Conservation (phyloP, 768 basidiomycete species). For the Russula sp. region DNA sequence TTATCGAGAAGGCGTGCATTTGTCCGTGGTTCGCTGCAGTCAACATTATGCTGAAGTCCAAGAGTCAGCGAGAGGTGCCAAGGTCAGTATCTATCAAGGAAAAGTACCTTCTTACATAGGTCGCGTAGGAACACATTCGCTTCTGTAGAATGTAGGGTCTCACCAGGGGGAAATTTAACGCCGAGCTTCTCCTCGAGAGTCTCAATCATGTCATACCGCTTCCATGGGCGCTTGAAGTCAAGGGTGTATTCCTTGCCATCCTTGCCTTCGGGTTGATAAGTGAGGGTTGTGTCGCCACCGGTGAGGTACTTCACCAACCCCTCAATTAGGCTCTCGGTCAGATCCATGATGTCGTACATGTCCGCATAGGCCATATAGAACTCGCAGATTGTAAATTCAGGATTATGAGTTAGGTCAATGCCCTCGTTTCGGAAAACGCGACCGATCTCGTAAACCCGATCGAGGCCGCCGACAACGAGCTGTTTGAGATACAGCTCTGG, state of each 20-base stretch:
- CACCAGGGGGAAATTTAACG: slow-evolving; percentile 89
- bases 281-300: slow-evolving; percentile 68
- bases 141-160: slow-evolving; percentile 79
- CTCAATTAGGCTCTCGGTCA: slow-evolving; percentile 86
- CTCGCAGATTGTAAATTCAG: slow-evolving; percentile 98
- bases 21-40: slow-evolving; percentile 93
- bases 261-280: slow-evolving; percentile 92
- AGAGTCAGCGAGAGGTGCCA: neutral
- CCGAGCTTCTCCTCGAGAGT: slow-evolving; percentile 92
- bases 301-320: slow-evolving; percentile 86
- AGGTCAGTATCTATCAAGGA: neutral
- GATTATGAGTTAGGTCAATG: slow-evolving; percentile 98
- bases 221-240: slow-evolving; percentile 93
- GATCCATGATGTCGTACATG: slow-evolving; percentile 97
- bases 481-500: slow-evolving; percentile 98
- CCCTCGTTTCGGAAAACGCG: slow-evolving; percentile 98
- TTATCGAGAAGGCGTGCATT: slow-evolving; percentile 94
- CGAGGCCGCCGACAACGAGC: slow-evolving; percentile 93
- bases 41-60: slow-evolving; percentile 73
- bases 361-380: slow-evolving; percentile 99
- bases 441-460: slow-evolving; percentile 97
- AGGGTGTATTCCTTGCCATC: slow-evolving; percentile 69
- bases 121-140: slow-evolving; percentile 85
- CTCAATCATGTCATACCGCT: slow-evolving; percentile 96
- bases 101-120: slow-evolving; percentile 69